Conservation (phyloP, 106 monocot genomes). For the Xerophyta viscosa region DNA sequence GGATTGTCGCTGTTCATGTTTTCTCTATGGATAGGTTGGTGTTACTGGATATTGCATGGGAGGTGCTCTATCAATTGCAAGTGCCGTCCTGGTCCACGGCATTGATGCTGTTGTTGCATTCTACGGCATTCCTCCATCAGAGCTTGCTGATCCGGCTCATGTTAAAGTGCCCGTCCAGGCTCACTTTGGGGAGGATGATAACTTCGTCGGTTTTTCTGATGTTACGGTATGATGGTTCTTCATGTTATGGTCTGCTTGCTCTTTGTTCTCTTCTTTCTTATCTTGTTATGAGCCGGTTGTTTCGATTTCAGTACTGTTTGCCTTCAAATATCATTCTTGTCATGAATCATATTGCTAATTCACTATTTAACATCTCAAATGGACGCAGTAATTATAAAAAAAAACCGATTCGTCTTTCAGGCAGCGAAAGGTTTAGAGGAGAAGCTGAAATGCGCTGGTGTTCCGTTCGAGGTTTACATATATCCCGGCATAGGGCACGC, state of each 20-base stretch:
- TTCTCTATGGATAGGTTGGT: too few species aligned
- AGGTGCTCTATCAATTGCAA: conserved; percentile 85
- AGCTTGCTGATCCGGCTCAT: conserved; percentile 75
- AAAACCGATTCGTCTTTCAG: too few species aligned
- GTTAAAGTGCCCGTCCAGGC: conserved; percentile 80
- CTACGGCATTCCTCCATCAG: conserved; percentile 70
- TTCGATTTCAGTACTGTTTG: too few species aligned
- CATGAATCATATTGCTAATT: too few species aligned
- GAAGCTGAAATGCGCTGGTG: conserved; percentile 58
- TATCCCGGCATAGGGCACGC: conserved; percentile 72
- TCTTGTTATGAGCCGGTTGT: too few species aligned
- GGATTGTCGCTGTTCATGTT: too few species aligned
- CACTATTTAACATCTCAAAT: too few species aligned
- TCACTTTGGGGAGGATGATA: conserved; percentile 88
- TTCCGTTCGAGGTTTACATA: conserved; percentile 63
- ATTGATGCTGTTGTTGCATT: conserved; percentile 92
- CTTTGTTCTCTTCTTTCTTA: too few species aligned
- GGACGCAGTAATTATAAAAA: too few species aligned
- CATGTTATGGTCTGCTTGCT: too few species aligned
- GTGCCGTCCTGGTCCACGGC: conserved; percentile 74
- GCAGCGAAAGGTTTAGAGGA: conserved; percentile 71
- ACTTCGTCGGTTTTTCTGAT: conserved; percentile 82
- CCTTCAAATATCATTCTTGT: too few species aligned
- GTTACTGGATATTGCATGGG: conserved; percentile 96
- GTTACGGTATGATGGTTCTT: conserved; percentile 49